Conservation (phyloP, 2,329 filamentous ascomycete genomes). For the Fusarium transvaalense region DNA sequence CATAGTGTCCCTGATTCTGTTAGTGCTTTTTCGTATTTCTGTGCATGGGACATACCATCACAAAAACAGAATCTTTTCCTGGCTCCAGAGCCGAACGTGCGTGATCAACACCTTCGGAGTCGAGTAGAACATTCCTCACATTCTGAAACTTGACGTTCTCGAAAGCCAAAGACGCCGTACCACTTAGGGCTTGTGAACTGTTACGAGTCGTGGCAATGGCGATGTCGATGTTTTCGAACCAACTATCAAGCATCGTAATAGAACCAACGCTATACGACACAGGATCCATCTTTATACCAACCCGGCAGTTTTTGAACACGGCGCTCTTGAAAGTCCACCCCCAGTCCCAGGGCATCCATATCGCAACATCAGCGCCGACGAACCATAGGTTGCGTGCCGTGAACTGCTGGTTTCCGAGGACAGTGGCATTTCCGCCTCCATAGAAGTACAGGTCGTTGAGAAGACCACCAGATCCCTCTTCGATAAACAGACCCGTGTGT, state of each 20-base stretch:
- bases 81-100: slow-evolving; percentile 23
- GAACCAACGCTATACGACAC: slow-evolving; percentile 74
- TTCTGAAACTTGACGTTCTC: slow-evolving; percentile 61
- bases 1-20: slow-evolving; percentile 46
- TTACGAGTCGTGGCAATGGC: slow-evolving; percentile 74
- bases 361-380: slow-evolving; percentile 72
- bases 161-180: slow-evolving; percentile 60
- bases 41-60: slow-evolving; percentile 41
- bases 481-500: slow-evolving; percentile 71
- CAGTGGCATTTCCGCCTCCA: slow-evolving; percentile 72
- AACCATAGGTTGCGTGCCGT: slow-evolving; percentile 77
- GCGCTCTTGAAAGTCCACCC: slow-evolving; percentile 79
- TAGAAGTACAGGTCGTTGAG: slow-evolving; percentile 78
- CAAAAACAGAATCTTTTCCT: slow-evolving; percentile 34
- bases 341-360: slow-evolving; percentile 82
- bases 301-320: slow-evolving; percentile 70
- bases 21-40: neutral
- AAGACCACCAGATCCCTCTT: slow-evolving; percentile 74
- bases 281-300: slow-evolving; percentile 75
- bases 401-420: slow-evolving; percentile 77
- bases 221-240: slow-evolving; percentile 73
- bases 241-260: slow-evolving; percentile 79
- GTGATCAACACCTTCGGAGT: slow-evolving; percentile 38
- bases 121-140: slow-evolving; percentile 50
- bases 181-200: slow-evolving; percentile 49